Percentiles rank a stretch among this genome's conserved stretches.
These are phyloP conservation scores for Eucalyptus globulus DNA, from an alignment of 345 rosid genomes.

Conservation along the genomic window DNA sequence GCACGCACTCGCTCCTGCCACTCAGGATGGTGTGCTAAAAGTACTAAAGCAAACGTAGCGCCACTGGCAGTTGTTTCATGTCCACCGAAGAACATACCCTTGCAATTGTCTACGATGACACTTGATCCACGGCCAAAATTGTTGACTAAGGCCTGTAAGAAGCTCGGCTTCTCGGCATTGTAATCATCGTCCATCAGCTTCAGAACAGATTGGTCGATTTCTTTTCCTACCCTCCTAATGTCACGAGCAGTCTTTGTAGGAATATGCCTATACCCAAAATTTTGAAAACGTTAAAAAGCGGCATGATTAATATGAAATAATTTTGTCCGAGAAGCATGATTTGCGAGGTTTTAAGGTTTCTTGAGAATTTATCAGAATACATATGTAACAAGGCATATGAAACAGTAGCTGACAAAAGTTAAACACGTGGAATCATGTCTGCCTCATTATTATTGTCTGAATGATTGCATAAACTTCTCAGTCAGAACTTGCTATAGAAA, in stretches of 20 bases:
- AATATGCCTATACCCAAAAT: background rate
- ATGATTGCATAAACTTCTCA: background rate
- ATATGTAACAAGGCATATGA: background rate
- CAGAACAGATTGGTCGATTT: background rate
- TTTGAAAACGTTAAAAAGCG: too few species aligned
- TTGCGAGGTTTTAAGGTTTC: background rate
- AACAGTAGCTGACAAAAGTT: background rate
- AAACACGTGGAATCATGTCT: background rate
- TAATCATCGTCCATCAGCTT: background rate
- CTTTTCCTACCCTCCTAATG: constrained; percentile 15
- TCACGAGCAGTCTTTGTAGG: constrained; percentile 4
- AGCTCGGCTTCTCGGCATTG: background rate
- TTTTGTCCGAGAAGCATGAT: background rate
- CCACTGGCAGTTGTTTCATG: constrained; percentile 14
- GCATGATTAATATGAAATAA: background rate
- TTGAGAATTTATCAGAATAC: background rate
- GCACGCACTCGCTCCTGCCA: constrained; percentile 11
- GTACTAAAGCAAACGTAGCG: constrained; percentile 2
- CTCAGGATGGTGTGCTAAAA: constrained; percentile 11
- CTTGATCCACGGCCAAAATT: background rate
- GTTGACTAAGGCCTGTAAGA: background rate
- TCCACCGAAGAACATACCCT: constrained; percentile 13
- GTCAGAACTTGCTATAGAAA: background rate
- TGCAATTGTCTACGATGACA: constrained; percentile 19
- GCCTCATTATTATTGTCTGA: background rate